Evolutionary conservation across 108 stramenopile species (phyloP), one percentile per base, ranked within the genome.

Genomic region (Nitzschia sp.): DNA sequence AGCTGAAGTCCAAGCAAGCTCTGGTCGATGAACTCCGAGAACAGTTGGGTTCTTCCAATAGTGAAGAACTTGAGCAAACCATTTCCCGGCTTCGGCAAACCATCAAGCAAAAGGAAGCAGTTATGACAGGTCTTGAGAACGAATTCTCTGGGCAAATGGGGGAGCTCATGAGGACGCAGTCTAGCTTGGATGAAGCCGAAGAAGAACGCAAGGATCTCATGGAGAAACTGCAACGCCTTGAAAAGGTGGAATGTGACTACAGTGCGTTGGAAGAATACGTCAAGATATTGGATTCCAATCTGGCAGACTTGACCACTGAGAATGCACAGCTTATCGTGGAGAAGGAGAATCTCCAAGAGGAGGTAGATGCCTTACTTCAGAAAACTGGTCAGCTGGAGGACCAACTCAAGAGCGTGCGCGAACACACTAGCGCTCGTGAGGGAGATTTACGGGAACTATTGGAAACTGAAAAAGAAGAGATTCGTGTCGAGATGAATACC

Each of bases 111-210:
- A 77, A 67, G 65, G 70, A 77, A 26, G 44, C 40, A 5, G 10
- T 48, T 7, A 62, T 77, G 43, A 21, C 6, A 0, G 41, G 44
- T 46, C 48, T 77, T 14, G 53, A 71, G 62, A 40, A 26, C 9
- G 76, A 77, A 61, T 71, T 77, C 41, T 70, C 70, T 41, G 76
- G 63, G 17, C 76, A 77, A 63, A 77, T 77, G 69, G 55, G 61
- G 57, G 51, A 53, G 59, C 76, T 77, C 7, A 77, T 77, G 76
- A 59, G 48, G 17, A 71, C 51, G 50, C 70, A 70, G 48, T 38
- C 42, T 67, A 55, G 39, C n/a, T 42, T 71, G 25, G 70, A 77
- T 55, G 57, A 67, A 40, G 61, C 48, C 8, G 69, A 71, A 41
- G 76, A 77, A 22, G 70, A 71, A 26, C 66, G 57, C 21, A 60